Base-by-base conservation (phyloP, 169 alveolate genomes). In the Besnoitia besnoiti region DNA sequence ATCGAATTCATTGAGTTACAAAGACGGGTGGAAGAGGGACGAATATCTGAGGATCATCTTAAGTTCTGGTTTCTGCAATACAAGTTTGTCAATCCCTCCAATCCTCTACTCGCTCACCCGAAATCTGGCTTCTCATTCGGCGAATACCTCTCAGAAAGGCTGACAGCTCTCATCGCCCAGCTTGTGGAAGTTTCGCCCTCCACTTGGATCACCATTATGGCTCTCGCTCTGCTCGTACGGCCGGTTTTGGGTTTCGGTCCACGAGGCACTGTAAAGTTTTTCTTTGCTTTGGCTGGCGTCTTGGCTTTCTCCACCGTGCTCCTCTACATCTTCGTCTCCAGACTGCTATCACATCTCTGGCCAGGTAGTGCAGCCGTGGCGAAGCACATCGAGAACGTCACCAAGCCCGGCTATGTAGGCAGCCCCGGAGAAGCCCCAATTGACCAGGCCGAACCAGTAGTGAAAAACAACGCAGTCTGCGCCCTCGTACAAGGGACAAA, bases 241-340 rank as follows among this genome's bases (percentile, higher is more conserved):
- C 94, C 94, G 42, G 91, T 90, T 55, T 77, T 90, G 35, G 94
- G 85, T 24, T 82, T 90, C 77, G 84, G 75, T 40, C 93, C 93
- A 46, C 49, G 49, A 85, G 89, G 73, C 37, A 85, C 84, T 8
- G 67, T 77, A 40, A 85, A 90, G 73, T 90, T 76, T 37, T 85
- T 90, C 40, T 59, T 90, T 19, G 82, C 40, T 59, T 62, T 85
- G 35, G 89, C 93, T 37, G 93, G 93, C 30, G 93, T 50, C 35
- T 76, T 90, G 30, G 37, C 75, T 35, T 51, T 90, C 73, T 33
- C 50, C 89, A 90, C 82, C 51, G 82, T 77, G 12, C 75, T 90
- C 49, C 50, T 90, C 85, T 90, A 51, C 44, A 51, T 85, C 82
- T 4, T 76, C 19, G 73, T 90, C 30, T 85, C 82, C 37, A 90